These are phyloP conservation scores for Fusarium redolens DNA, from an alignment of 2,329 filamentous ascomycete species.

Conservation along the genomic window DNA sequence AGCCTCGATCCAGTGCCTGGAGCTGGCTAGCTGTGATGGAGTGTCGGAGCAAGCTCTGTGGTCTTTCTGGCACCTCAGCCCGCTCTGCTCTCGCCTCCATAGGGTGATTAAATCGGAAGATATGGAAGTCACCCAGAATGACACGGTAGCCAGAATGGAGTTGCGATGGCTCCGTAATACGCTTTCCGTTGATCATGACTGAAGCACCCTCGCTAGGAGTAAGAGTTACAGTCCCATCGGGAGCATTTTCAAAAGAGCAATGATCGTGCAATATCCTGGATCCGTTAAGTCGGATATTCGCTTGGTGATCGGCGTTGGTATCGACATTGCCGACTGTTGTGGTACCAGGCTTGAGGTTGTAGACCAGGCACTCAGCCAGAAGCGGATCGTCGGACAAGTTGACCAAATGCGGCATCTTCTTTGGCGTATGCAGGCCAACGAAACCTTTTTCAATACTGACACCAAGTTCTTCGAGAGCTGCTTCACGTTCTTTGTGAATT, in stretches of 20 bases:
- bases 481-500: conserved; percentile 97
- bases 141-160: conserved; percentile 93
- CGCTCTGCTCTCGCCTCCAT: conserved; percentile 94
- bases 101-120: conserved; percentile 98
- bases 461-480: conserved; percentile 93
- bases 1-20: conserved; percentile 65
- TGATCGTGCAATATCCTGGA: conserved; percentile 93
- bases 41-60: conserved; percentile 84
- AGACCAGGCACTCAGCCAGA: conserved; percentile 94
- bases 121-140: conserved; percentile 97
- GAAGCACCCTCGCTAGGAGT: conserved; percentile 91
- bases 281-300: conserved; percentile 93
- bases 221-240: conserved; percentile 92
- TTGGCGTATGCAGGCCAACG: conserved; percentile 92
- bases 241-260: conserved; percentile 88
- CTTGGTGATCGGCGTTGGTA: conserved; percentile 76
- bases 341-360: conserved; percentile 95
- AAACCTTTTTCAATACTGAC: conserved; percentile 99
- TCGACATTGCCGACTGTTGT: conserved; percentile 97
- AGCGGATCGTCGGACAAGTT: conserved; percentile 96
- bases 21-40: conserved; percentile 75
- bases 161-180: conserved; percentile 85
- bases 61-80: conserved; percentile 71
- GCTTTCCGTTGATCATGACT: conserved; percentile 97
- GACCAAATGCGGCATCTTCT: conserved; percentile 99